phyloP scores from a whole-genome alignment of 345 rosid species.

The Salix viminalis region DNA sequence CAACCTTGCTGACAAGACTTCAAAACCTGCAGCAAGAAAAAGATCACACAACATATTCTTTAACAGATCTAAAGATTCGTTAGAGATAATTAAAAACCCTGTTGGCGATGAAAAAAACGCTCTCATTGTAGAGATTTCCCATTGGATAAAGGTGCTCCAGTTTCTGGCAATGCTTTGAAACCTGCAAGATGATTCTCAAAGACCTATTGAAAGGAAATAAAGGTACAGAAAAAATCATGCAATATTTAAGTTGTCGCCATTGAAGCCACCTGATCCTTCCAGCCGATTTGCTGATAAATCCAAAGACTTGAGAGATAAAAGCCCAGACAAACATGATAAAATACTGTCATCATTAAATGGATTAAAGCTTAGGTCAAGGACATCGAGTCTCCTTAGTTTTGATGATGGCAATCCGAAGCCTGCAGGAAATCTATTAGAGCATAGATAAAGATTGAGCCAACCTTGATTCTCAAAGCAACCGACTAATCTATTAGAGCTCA shows the following conservation, averaged over 20 bases:
- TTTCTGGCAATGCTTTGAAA: too few species aligned
- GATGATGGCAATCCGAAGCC: not conserved
- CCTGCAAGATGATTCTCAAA: not conserved
- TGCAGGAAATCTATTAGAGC: not conserved
- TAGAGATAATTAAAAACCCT: too few species aligned
- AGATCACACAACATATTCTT: too few species aligned
- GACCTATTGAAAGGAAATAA: not conserved
- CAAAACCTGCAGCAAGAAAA: too few species aligned
- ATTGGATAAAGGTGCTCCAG: too few species aligned
- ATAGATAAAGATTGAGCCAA: not conserved
- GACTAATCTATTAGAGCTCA: not conserved
- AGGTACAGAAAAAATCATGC: not conserved
- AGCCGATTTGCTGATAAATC: not conserved
- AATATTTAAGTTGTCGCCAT: not conserved
- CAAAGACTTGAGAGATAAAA: constrained; percentile 2
- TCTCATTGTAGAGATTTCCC: too few species aligned
- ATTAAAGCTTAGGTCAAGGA: not conserved
- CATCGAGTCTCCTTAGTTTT: not conserved
- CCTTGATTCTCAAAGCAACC: constrained; percentile 1
- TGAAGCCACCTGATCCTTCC: not conserved
- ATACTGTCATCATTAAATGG: not conserved
- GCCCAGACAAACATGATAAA: not conserved
- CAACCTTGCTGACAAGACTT: too few species aligned
- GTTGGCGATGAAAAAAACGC: too few species aligned
- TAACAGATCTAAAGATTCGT: too few species aligned